Evolutionary conservation across 2,329 filamentous ascomycete genomes (phyloP), one percentile per base, ranked within the genome.

Genomic region (Graphilbum sp.): DNA sequence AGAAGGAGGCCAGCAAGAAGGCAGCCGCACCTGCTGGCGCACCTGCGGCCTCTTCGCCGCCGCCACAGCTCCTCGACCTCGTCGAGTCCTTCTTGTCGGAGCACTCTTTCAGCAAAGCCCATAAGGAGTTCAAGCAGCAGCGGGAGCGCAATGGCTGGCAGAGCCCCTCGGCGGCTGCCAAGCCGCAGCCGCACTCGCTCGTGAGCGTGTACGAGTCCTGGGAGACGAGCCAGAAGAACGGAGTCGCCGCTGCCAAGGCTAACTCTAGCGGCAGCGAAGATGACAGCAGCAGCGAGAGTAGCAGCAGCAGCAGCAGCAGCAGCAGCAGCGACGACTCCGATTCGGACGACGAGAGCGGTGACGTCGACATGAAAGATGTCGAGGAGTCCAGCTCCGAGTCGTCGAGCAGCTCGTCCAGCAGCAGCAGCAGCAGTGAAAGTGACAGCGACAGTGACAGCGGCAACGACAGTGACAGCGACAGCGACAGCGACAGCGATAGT

Each of bases 41-140:
- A 12, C 33, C 45, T 15, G 39, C 45, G 32, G 43, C 44, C 3
- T 13, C 42, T 6, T 37, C 53, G 60, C 34, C 72, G 20, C 67
- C 78, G 5, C 56, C 67, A 21, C 67, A 79, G 54, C 61, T 86
- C 27, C 61, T 86, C 51, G 69, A 75, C 43, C 61, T 83, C 15
- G 67, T 86, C 49, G 72, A 73, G 44, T 57, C 60, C 18, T 86
- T 85, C 54, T 64, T 86, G 36, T 65, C 66, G 32, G 67, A 77
- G 34, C 67, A 79, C 53, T 69, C 72, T n/a, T 79, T 82, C 49
- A 55, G 64, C 35, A 63, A 64, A 41, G 71, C 79, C 34, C 69
- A 69, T 50, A 60, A 65, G 42, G 68, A 72, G 5, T 78, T 85
- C 50, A 62, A 64, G 48, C 72, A 75, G 52, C 74, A 84, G 51